Evolutionary conservation across 306 rosid genomes (phyloP).

Genomic region (Casuarina glauca): DNA sequence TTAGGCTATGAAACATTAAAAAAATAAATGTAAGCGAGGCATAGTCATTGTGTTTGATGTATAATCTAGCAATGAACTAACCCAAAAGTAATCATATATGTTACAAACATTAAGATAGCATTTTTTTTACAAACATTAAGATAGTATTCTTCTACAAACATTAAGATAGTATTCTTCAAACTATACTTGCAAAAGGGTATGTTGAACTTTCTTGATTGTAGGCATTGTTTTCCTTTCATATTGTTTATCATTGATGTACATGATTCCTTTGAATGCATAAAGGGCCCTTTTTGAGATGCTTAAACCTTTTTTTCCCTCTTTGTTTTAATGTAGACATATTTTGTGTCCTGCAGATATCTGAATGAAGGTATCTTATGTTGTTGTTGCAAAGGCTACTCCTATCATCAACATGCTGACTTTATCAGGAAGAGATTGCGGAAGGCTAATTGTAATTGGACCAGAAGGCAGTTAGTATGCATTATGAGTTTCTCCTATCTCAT

Average conservation of each 20-base stretch:
- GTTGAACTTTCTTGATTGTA: background rate
- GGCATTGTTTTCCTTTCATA: background rate
- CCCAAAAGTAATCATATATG: background rate
- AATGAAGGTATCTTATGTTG: conserved; percentile 72
- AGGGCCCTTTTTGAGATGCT: conserved; percentile 14
- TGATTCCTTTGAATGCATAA: background rate
- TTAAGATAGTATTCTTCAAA: background rate
- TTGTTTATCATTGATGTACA: background rate
- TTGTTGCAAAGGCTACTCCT: conserved; percentile 73
- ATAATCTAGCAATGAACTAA: background rate
- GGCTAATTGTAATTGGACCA: conserved; percentile 81
- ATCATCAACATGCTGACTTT: conserved; percentile 57
- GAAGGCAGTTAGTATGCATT: conserved; percentile 71
- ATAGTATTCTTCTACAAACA: too few relatives aligned
- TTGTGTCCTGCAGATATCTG: conserved; percentile 51
- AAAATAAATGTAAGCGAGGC: background rate
- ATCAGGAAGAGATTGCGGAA: conserved; percentile 44
- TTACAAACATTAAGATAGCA: background rate
- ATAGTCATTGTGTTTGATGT: background rate
- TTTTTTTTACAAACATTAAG: too few relatives aligned
- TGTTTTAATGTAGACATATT: conserved; percentile 19
- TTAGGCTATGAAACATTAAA: conserved; percentile 1
- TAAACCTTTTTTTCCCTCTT: conserved; percentile 1
- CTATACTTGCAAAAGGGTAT: background rate
- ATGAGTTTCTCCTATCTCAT: background rate